Evolutionary conservation across 768 basidiomycete genomes (phyloP), one percentile per base, ranked within the genome.

Genomic region (Pisolithus albus): DNA sequence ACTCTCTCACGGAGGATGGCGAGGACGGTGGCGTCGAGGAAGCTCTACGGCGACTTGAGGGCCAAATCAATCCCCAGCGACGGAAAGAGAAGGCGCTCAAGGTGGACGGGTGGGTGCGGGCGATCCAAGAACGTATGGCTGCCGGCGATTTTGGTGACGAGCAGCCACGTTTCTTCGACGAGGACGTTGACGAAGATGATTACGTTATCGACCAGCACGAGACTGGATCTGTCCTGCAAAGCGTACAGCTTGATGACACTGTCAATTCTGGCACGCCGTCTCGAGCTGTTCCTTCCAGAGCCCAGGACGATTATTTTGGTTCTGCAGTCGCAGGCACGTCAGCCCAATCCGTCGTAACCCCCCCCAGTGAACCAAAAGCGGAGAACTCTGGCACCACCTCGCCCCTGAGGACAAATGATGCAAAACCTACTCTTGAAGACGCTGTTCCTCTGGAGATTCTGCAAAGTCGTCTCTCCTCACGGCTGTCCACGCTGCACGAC

Each of bases 1-100:
- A 89, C 46, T 82, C 79, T 37, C 70, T 87, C 56, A 86, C 80
- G 54, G 82, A 88, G 49, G 83, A 90, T 5, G 86, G 77, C 21
- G 89, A 84, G 52, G 75, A 70, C 16, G 90, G 90, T 1, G 91
- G 88, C 59, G 85, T 88, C 16, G 90, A 92, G 30, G 87, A 82
- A 7, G 92, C 93, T 16, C 65, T 96, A 55, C 74, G 78, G 21
- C 74, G 86, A 11, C 76, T 96, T 37, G 92, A 95, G 66, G 93
- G 92, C 0, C 83, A 91, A 63, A 88, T 93, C 49, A 90, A 91
- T 64, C 78, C 78, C 0, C 73, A 81, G 53, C 77, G 79, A 61
- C 80, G 86, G 62, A 74, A 80, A 56, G 86, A 82, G 57, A 89
- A 84, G 59, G 78, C 78, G 34, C 75, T 75, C 45, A 90, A 91